phyloP scores from a whole-genome alignment of 1,284 basidiomycete genomes.

The Trichosporon sp. region DNA sequence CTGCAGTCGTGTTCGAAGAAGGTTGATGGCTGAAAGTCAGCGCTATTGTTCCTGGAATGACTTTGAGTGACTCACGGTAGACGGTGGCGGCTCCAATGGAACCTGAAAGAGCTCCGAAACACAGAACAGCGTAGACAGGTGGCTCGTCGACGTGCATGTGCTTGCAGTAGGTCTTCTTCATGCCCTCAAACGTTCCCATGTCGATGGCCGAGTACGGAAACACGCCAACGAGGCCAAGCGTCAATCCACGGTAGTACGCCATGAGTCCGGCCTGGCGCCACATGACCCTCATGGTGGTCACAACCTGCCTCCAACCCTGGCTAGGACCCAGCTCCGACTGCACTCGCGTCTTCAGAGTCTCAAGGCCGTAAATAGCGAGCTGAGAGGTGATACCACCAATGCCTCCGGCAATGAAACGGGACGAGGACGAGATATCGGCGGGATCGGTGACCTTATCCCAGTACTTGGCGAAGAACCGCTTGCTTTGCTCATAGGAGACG shows the following conservation, averaged over 20 bases:
- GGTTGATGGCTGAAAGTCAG: conserved; percentile 59
- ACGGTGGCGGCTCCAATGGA: conserved; percentile 87
- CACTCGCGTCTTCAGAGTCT: conserved; percentile 72
- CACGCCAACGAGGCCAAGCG: conserved; percentile 78
- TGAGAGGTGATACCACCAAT: conserved; percentile 93
- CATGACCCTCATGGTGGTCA: conserved; percentile 62
- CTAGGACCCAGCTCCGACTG: conserved; percentile 66
- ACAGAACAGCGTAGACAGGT: conserved; percentile 69
- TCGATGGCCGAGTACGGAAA: conserved; percentile 87
- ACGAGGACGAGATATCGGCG: conserved; percentile 81
- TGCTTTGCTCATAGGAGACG: conserved; percentile 88
- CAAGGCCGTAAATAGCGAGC: conserved; percentile 55
- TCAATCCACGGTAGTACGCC: conserved; percentile 86
- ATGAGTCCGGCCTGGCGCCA: conserved; percentile 68
- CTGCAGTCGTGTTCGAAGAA: conserved; percentile 89
- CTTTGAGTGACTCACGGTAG: conserved; percentile 54
- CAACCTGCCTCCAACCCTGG: conserved; percentile 58
- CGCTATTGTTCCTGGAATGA: background rate
- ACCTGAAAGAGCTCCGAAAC: conserved; percentile 83
- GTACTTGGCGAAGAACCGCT: conserved; percentile 88
- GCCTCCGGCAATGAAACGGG: conserved; percentile 91
- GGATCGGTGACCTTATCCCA: conserved; percentile 85
- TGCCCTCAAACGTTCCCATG: conserved; percentile 89
- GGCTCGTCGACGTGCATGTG: conserved; percentile 78
- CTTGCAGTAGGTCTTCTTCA: conserved; percentile 74